Evolutionary conservation across 179 eudicot species (phyloP).

Genomic region (Silene coronaria): DNA sequence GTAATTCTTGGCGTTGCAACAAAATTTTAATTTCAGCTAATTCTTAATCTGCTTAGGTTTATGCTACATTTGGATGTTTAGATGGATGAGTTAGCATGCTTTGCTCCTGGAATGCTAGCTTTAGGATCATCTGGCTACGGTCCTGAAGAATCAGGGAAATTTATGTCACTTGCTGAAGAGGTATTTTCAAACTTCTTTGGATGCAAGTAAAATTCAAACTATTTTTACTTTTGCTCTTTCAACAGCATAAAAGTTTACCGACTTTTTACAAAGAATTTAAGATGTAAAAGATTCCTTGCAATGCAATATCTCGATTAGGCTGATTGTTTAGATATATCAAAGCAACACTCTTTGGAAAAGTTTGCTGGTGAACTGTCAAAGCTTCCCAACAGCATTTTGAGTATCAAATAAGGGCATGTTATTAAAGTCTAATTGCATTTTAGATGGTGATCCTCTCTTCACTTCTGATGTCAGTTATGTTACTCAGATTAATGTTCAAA

Average conservation of each 20-base stretch:
- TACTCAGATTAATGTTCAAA: not conserved
- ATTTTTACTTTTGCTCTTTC: not conserved
- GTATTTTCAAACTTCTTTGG: constrained; percentile 27
- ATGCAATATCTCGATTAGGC: not conserved
- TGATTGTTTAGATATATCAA: not conserved
- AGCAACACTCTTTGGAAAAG: no score
- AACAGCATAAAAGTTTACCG: not conserved
- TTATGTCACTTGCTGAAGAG: constrained; percentile 92
- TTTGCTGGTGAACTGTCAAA: no score
- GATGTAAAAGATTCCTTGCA: not conserved
- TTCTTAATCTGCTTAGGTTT: not conserved
- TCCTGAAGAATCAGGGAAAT: constrained; percentile 65
- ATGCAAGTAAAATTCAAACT: not conserved
- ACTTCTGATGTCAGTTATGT: no score
- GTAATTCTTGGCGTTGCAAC: constrained; percentile 31
- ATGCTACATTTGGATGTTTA: constrained; percentile 28
- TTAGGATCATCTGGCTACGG: constrained; percentile 78
- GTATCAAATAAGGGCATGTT: no score
- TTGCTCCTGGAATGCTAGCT: constrained; percentile 98
- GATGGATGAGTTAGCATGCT: constrained; percentile 99
- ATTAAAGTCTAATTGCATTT: no score
- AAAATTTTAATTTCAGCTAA: not conserved
- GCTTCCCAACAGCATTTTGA: no score
- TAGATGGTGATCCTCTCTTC: no score
- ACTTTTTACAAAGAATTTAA: not conserved